Conservation (phyloP, 768 basidiomycete species). For the Thelephora aurantiotincta region DNA sequence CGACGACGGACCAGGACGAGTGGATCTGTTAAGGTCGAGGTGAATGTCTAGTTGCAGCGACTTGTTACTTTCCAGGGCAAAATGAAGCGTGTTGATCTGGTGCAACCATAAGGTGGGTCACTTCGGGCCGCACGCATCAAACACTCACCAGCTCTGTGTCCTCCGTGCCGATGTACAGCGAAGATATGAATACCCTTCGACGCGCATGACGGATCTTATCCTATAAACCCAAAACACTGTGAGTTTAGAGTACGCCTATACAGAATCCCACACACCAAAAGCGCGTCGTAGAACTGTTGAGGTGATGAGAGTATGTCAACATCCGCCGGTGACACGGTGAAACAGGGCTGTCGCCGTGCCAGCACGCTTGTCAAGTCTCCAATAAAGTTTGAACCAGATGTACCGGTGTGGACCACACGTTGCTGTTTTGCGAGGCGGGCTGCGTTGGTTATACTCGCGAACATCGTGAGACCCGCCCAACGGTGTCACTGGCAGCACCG, state of each 20-base stretch:
- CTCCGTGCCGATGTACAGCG: conserved; percentile 73
- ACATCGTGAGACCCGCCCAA: too few relatives aligned
- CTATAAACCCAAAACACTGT: conserved; percentile 22
- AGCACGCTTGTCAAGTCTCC: background rate
- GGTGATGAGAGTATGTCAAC: conserved; percentile 15
- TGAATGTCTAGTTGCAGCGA: conserved; percentile 55
- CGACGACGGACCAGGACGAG: conserved; percentile 58
- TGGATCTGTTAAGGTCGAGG: conserved; percentile 71
- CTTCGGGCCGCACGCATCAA: background rate
- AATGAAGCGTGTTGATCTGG: conserved; percentile 59
- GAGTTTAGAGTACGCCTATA: background rate
- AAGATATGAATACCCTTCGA: conserved; percentile 75
- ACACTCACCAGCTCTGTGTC: conserved; percentile 65
- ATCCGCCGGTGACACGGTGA: conserved; percentile 10
- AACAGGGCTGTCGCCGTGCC: conserved; percentile 13
- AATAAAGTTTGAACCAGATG: background rate
- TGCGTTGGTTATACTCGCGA: too few relatives aligned
- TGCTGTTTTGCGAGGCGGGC: too few relatives aligned
- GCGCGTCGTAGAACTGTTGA: conserved; percentile 12
- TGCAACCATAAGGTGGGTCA: background rate
- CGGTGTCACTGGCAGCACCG: too few relatives aligned
- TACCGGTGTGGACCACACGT: background rate
- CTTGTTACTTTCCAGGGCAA: conserved; percentile 43
- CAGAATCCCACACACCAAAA: conserved; percentile 11
- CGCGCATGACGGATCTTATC: conserved; percentile 67